These are phyloP conservation scores for Vigna unguiculata DNA, from an alignment of 306 rosid genomes.

Conservation along the genomic window DNA sequence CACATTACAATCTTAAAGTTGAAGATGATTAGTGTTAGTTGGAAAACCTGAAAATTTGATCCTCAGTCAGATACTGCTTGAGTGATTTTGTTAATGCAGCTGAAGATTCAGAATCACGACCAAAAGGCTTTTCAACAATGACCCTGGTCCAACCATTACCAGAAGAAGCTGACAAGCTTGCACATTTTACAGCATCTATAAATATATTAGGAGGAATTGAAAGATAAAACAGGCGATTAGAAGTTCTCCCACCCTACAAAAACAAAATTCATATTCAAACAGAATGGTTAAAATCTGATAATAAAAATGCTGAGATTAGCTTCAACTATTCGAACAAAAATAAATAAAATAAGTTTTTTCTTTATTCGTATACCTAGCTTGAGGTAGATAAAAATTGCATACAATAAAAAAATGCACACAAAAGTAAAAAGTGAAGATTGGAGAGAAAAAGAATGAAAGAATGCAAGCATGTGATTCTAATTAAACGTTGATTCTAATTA, in stretches of 20 bases:
- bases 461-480: conserved; percentile 1
- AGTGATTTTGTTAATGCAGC: conserved; percentile 88
- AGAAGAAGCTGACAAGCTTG: conserved; percentile 83
- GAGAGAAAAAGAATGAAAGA: conserved; percentile 12
- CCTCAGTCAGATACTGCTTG: conserved; percentile 82
- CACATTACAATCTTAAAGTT: conserved; percentile 27
- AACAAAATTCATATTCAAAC: conserved; percentile 41
- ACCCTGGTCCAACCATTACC: conserved; percentile 94
- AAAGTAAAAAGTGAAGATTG: neutral
- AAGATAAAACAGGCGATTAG: conserved; percentile 90
- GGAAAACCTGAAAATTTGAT: conserved; percentile 87
- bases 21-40: conserved; percentile 24
- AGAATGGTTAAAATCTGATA: conserved; percentile 35
- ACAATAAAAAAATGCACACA: neutral
- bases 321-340: neutral
- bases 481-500: conserved; percentile 21
- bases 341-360: neutral
- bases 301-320: neutral
- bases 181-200: conserved; percentile 81
- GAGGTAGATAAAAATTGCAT: conserved; percentile 11
- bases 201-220: conserved; percentile 92
- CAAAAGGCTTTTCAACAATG: conserved; percentile 96
- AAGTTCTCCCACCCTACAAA: conserved; percentile 76
- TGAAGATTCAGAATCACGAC: conserved; percentile 92
- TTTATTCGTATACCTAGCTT: neutral